These are phyloP conservation scores for Pythium oligandrum DNA, from an alignment of 352 stramenopile genomes.

Conservation along the genomic window DNA sequence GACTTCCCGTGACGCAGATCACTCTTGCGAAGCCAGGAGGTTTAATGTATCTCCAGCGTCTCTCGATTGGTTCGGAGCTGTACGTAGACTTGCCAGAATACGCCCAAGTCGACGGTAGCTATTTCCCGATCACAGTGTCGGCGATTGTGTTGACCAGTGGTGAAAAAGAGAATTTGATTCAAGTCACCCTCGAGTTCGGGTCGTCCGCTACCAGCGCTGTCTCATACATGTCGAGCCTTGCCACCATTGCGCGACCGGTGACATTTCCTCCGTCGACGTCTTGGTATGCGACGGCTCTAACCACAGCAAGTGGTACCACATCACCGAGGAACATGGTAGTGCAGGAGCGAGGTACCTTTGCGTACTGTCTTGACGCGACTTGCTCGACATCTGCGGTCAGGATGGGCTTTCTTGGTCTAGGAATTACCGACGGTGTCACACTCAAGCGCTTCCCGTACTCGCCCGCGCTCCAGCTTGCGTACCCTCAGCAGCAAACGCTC, in stretches of 20 bases:
- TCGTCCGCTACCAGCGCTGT: neutral
- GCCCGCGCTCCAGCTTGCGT: constrained; percentile 2
- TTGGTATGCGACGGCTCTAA: neutral
- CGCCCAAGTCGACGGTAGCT: neutral
- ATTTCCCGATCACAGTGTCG: neutral
- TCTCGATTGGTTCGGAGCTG: constrained; percentile 1
- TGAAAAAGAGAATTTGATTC: constrained; percentile 1
- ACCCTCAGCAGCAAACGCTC: neutral
- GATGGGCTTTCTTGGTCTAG: constrained; percentile 7
- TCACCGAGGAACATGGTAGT: neutral
- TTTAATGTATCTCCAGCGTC: constrained; percentile 8
- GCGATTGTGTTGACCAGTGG: neutral
- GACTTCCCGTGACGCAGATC: neutral
- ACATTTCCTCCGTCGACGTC: too few species aligned
- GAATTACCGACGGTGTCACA: neutral
- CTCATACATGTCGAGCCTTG: neutral
- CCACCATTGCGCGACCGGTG: neutral
- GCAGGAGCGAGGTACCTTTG: neutral
- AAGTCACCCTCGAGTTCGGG: constrained; percentile 7
- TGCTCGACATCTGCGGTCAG: neutral
- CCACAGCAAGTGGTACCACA: neutral
- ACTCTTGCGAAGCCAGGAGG: neutral
- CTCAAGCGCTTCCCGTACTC: neutral
- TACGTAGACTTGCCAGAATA: constrained; percentile 7
- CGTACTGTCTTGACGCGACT: constrained; percentile 3